Base-by-base conservation (phyloP, 2,329 filamentous ascomycete species). In the Amauroascus niger region DNA sequence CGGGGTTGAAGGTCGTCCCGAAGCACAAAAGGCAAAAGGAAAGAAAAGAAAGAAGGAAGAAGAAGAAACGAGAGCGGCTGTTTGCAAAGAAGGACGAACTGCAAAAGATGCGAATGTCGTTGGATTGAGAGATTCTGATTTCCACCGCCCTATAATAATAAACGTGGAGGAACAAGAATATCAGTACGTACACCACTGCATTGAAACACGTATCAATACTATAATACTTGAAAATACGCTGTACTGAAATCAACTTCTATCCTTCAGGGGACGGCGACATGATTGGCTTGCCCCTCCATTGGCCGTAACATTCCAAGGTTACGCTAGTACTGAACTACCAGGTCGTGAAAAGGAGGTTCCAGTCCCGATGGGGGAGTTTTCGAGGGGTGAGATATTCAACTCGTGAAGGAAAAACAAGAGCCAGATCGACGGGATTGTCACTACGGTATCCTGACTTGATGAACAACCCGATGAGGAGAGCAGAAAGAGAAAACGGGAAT, bases 141-240 rank as follows among this genome's bases (percentile, higher is more conserved):
- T n/a, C n/a, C n/a, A n/a, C n/a, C 41, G 39, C 18, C 39, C 22
- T 20, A 40, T 26, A 11, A 32, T 46, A 13, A 30, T 16, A 7
- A 37, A 37, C 22, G 18, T 43, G 37, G 49, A 41, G n/a, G 44
- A n/a, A 40, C 43, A 40, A 33, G 49, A 53, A 24, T 14, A 14
- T 33, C 13, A 53, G 22, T 22, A 48, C 28, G 28, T 26, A 30
- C 32, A 53, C 33, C n/a, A n/a, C 43, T 11, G 50, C 13, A 9
- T 41, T 48, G 44, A 48, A 53, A 48, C 51, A 43, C 24, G 51
- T 48, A 47, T 47, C 20, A 33, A 35, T 48, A 53, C 51, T 20
- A 9, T 6, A 16, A 2, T 28, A 45, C 41, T 6, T 8, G 51
- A 41, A 13, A 18, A 18, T 40, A 47, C 24, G 16, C 1, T 14